Evolutionary conservation across 495 filamentous ascomycete genomes (phyloP), one percentile per base, ranked within the genome.

Genomic region (Xylona heveae): DNA sequence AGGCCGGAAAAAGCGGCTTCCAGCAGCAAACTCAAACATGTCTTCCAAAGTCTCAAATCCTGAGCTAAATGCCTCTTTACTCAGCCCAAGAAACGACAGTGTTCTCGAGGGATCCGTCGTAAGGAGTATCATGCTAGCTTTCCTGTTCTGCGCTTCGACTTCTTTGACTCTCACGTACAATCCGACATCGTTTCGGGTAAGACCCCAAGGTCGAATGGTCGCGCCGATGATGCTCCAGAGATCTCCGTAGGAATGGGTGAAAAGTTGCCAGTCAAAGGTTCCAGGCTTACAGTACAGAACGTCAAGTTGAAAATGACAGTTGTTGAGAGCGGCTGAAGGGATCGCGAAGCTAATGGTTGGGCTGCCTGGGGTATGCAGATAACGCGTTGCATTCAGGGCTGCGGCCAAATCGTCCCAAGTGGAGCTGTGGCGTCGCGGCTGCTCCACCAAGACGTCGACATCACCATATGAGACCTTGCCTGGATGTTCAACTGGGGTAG

Each of bases 221-320:
- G 57, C 52, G 1, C 74, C 73, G 0, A 81, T 41, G 1, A 82
- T 52, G 27, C 68, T 71, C 64, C 64, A 69, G 0, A 80, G 40
- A 34, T 78, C 77, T 20, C 72, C 66, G 30, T 78, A 69, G 1
- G 61, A 59, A 7, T 65, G 47, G 40, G 65, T 66, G 46, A 76
- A 75, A 17, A 62, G 43, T 34, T 56, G 48, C 75, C 76, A 79
- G 8, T 55, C 50, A 7, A 70, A 53, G 1, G 52, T 43, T 0
- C 51, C 34, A 1, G 46, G 38, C 1, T 39, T 38, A 38, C 59
- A 74, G 28, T 64, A 42, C 9, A 62, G 59, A 2, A 80, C 43
- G 44, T 83, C 75, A 5, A 83, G 52, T 34, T 83, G 76, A 1
- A 72, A 57, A 40, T 57, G 65, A n/a, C n/a, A n/a, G n/a, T n/a